phyloP scores from a whole-genome alignment of 164 flowering plant species.

The Stephania yunnanensis region DNA sequence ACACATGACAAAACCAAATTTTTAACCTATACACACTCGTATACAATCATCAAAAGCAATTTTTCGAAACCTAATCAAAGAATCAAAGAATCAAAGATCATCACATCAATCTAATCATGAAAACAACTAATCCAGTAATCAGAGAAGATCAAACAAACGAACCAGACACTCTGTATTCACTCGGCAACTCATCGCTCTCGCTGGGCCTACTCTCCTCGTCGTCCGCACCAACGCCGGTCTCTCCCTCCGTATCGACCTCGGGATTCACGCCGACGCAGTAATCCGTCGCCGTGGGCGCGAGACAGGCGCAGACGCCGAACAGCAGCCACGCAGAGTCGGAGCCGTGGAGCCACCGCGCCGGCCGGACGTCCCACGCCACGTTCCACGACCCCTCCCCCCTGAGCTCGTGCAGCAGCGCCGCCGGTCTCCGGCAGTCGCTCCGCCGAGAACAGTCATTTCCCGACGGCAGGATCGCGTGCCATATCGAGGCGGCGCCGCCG shows the following conservation, averaged over 20 bases:
- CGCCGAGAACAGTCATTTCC: slow-evolving; percentile 14
- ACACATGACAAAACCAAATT: too few relatives aligned
- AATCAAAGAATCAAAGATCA: background rate
- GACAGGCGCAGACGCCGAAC: slow-evolving; percentile 69
- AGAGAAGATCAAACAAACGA: background rate
- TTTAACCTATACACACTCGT: too few relatives aligned
- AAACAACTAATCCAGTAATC: background rate
- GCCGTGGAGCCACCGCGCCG: slow-evolving; percentile 87
- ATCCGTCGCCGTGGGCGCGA: slow-evolving; percentile 17
- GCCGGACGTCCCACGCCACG: slow-evolving; percentile 73
- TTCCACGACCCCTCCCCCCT: slow-evolving; percentile 90
- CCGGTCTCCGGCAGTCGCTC: slow-evolving; percentile 8
- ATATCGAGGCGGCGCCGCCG: slow-evolving; percentile 48
- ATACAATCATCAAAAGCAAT: too few relatives aligned
- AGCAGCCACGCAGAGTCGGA: slow-evolving; percentile 79
- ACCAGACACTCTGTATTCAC: slow-evolving; percentile 61
- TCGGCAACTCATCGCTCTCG: slow-evolving; percentile 12
- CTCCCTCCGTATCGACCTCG: slow-evolving; percentile 5
- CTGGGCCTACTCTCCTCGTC: background rate
- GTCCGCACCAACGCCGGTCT: background rate
- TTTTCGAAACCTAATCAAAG: background rate
- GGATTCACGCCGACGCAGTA: slow-evolving; percentile 8
- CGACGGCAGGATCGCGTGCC: slow-evolving; percentile 64
- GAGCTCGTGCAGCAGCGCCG: slow-evolving; percentile 21
- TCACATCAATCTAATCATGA: background rate